Base-by-base conservation (phyloP, 257 asterid species). In the Asclepias syriaca region DNA sequence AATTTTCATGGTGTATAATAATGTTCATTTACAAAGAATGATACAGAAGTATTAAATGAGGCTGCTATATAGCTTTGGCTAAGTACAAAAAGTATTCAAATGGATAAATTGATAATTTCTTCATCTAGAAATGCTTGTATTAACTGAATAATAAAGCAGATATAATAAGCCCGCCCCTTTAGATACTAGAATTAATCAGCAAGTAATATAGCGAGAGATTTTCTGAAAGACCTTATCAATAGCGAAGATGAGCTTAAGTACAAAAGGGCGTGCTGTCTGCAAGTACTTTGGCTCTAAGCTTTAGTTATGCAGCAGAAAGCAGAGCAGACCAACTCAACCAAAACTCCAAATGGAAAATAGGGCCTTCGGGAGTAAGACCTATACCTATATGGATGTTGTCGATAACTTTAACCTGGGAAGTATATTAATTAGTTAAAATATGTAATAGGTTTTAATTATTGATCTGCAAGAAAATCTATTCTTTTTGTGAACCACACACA, bases 341-440 rank as follows among this genome's bases (percentile, higher is more conserved):
- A 37, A 15, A 24, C 45, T n/a, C 56, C 12, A 32, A 32, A 32
- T 16, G 8, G 53, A 54, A 19, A 19, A 21, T 39, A 58, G 32
- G 19, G 50, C 24, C 29, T 40, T 68, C 9, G 34, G 10, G 7
- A 15, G 71, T 5, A 45, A 65, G 65, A 6, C 16, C 51, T 43
- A 43, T 18, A 18, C 32, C n/a, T 29, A 60, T 5, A 50, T 29
- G 37, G 16, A 64, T 18, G 37, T 11, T 8, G 21, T 18, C 40
- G 43, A 29, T 45, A 37, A 61, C 21, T 21, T 68, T 40, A 50
- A 48, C 22, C 67, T 74, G 73, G 27, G 15, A 69, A 54, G 48
- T 43, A 43, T 6, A 13, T 1, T 5, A 11, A 53, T 4, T 34
- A 32, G 37, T 69, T 69, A 6, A 57, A 10, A 22, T 11, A 21